Base-by-base conservation (phyloP, 202 grass and related monocot genomes). In the Setaria italica region DNA sequence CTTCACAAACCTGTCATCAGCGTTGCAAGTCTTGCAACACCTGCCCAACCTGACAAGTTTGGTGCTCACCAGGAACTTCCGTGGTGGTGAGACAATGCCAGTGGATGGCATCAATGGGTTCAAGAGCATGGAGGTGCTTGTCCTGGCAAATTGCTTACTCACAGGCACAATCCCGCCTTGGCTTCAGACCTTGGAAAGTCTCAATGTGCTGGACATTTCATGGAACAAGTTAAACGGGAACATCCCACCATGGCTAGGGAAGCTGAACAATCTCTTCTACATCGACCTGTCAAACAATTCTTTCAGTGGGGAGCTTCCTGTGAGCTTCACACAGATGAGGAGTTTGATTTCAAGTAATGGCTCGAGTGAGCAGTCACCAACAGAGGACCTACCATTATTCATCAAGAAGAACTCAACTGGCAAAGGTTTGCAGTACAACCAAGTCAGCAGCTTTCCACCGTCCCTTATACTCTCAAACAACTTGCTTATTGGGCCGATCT, bases 221-320 rank as follows among this genome's bases (percentile, higher is more conserved):
- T 95, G 95, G 93, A 98, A 98, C 89, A 86, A 88, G 30, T 70
- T 95, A 20, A 63, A 83, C 50, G 93, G 93, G 59, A 86, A 50
- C 0, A 92, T 98, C 41, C 90, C 93, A 0, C 30, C 49, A 11
- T 94, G 88, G 93, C 17, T 94, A 20, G 93, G 95, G 13, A 60
- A 67, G 32, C 71, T 98, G 2, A 86, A 94, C 65, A 84, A 85
- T 77, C 86, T 98, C 15, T 98, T 98, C 83, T 95, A 98, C 79
- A 70, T 98, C 12, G 95, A 94, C 73, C 79, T 98, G 32, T 95
- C 93, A 46, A 95, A 98, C 72, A 98, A 98, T 75, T 92, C 93
- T 0, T 91, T 98, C 82, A 90, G 37, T 15, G 93, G 95, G 63
- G 88, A 86, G 72, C 87, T 98, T 37, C 91, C 93, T 58, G 68